Evolutionary conservation across 345 rosid species (phyloP).

Genomic region (Iberis pinnata): DNA sequence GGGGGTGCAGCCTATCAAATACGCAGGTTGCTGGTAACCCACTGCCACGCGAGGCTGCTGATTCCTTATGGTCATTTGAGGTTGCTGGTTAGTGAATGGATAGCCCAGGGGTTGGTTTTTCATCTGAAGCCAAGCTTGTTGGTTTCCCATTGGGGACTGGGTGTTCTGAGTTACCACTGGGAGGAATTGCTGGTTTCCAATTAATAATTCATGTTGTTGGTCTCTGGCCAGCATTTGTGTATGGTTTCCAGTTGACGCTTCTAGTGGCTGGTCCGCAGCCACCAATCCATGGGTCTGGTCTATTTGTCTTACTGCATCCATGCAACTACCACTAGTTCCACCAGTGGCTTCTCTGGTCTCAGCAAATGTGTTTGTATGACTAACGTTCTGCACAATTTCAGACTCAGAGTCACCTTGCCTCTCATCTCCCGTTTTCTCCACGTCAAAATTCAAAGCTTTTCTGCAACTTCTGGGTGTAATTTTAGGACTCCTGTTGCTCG

Average conservation of each 20-base stretch:
- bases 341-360: constrained; percentile 18
- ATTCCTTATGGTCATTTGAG: constrained; percentile 15
- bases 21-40: constrained; percentile 21
- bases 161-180: constrained; percentile 15
- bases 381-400: constrained; percentile 19
- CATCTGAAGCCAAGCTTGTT: constrained; percentile 26
- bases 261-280: constrained; percentile 10
- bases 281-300: constrained; percentile 29
- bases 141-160: constrained; percentile 12
- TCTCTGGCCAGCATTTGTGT: constrained; percentile 10
- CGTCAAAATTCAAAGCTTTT: constrained; percentile 50
- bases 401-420: constrained; percentile 14
- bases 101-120: constrained; percentile 19
- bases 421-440: constrained; percentile 34
- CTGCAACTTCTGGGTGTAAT: constrained; percentile 39
- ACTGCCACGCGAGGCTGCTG: constrained; percentile 31
- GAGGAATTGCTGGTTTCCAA: constrained; percentile 21
- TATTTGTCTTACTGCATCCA: constrained; percentile 24
- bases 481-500: constrained; percentile 27
- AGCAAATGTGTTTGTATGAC: constrained; percentile 25
- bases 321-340: constrained; percentile 14
- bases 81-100: constrained; percentile 16
- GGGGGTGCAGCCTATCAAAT: constrained; percentile 20
- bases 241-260: constrained; percentile 8
- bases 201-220: constrained; percentile 17